Evolutionary conservation across 176 grass and related monocot species (phyloP), one percentile per base, ranked within the genome.

Genomic region (Bonia amplexicaulis): DNA sequence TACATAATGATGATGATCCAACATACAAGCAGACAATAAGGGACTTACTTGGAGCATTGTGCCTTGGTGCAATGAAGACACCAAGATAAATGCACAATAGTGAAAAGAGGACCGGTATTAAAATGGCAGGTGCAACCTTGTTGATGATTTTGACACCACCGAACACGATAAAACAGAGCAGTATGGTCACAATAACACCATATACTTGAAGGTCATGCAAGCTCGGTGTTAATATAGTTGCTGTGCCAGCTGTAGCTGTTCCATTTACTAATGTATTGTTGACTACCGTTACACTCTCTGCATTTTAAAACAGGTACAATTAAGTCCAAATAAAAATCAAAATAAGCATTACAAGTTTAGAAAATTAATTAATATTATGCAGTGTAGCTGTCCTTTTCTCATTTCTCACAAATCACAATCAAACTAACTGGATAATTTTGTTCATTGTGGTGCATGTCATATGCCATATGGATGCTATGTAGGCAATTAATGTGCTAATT

Each of bases 111-210:
- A 98, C 93, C 19, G 96, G 93, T 83, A 98, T 82, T 81, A 98
- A 82, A 84, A 98, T 92, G 78, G 96, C 96, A 47, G 96, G 93
- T 29, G 96, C 96, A 59, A 98, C 96, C 80, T 88, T 92, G 75
- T 98, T 98, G 58, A 98, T 98, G 25, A 98, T 98, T 84, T 98
- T 98, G 55, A 98, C 96, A 87, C 96, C 96, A 78, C 96, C 96
- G 88, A 98, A 98, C 47, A 98, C 96, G 92, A 98, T 95, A 85
- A 98, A 98, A 78, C 93, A 95, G 14, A 98, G 76, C 86, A 98
- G 85, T 64, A 98, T 88, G 52, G 93, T 95, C 83, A 98, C 89
- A 78, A 98, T 92, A 77, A 98, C 80, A 71, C 96, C 96, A 78
- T 98, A 98, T 17, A 98, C 76, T 90, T 98, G 96, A 59, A 98